Conservation (phyloP, 371 early-diverging fungal genomes). For the Mucor piriformis region DNA sequence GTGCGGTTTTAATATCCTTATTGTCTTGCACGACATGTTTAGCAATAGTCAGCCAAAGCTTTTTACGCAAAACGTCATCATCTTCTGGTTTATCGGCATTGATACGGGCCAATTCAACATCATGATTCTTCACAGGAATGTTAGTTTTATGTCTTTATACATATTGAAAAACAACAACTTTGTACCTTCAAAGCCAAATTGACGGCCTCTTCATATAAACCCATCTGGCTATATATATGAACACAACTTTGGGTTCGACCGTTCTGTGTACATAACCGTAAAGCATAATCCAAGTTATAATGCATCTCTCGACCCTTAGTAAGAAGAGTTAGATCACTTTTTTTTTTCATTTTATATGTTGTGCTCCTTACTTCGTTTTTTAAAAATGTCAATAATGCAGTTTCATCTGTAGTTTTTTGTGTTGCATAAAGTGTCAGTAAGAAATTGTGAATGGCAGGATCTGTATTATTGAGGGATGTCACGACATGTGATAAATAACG, state of each 20-base stretch:
- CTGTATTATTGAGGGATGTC: constrained; percentile 72
- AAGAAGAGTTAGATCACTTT: background rate
- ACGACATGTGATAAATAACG: constrained; percentile 87
- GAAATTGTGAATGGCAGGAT: constrained; percentile 91
- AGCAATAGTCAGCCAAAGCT: constrained; percentile 92
- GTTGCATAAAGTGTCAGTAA: constrained; percentile 83
- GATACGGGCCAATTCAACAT: constrained; percentile 87
- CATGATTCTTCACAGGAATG: constrained; percentile 64
- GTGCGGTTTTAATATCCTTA: constrained; percentile 83
- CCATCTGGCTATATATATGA: constrained; percentile 81
- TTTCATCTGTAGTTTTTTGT: constrained; percentile 67
- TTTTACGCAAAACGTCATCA: constrained; percentile 73
- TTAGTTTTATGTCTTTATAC: constrained; percentile 65
- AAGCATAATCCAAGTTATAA: constrained; percentile 86
- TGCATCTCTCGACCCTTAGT: constrained; percentile 67
- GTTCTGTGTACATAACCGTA: constrained; percentile 80
- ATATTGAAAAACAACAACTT: constrained; percentile 56
- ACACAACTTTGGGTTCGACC: constrained; percentile 80
- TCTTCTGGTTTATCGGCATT: constrained; percentile 91
- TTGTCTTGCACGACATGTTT: constrained; percentile 83
- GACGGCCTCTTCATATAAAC: constrained; percentile 87
- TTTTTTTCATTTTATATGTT: background rate
- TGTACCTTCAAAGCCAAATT: constrained; percentile 76
- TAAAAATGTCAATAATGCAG: constrained; percentile 69
- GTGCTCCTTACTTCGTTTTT: constrained; percentile 71